phyloP scores from a whole-genome alignment of 179 eudicot species.

The Drosera spatulata region DNA sequence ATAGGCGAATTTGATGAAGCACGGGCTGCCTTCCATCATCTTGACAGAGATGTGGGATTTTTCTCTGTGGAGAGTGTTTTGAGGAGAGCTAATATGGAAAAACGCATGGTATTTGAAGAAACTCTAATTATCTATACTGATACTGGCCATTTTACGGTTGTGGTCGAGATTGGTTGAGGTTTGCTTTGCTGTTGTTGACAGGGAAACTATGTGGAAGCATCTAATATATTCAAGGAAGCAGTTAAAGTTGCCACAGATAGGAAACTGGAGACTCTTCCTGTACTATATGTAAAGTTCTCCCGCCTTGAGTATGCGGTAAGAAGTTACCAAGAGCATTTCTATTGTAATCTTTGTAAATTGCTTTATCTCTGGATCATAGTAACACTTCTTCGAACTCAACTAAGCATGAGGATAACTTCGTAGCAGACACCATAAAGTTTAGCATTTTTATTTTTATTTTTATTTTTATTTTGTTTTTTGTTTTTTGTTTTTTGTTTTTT shows the following conservation, averaged over 20 bases:
- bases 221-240: slow-evolving; percentile 52
- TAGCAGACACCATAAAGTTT: too few relatives aligned
- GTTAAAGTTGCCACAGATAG: slow-evolving; percentile 43
- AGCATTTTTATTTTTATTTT: too few relatives aligned
- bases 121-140: not conserved
- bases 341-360: too few relatives aligned
- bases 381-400: too few relatives aligned
- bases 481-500: too few relatives aligned
- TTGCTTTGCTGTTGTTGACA: slow-evolving; percentile 15
- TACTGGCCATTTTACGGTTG: not conserved
- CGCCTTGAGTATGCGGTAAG: slow-evolving; percentile 59
- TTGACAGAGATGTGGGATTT: slow-evolving; percentile 30
- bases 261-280: slow-evolving; percentile 39
- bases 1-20: slow-evolving; percentile 55
- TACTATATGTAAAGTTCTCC: slow-evolving; percentile 50
- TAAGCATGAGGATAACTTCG: too few relatives aligned
- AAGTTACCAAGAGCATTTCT: not conserved
- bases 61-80: slow-evolving; percentile 35
- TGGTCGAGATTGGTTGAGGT: not conserved
- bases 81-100: slow-evolving; percentile 71
- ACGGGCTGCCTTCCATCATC: slow-evolving; percentile 33
- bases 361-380: too few relatives aligned
- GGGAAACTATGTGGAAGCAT: slow-evolving; percentile 68
- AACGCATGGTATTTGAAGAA: slow-evolving; percentile 41
- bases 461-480: too few relatives aligned